Conservation (phyloP, 140 eudicot species). For the Bidens hawaiensis region DNA sequence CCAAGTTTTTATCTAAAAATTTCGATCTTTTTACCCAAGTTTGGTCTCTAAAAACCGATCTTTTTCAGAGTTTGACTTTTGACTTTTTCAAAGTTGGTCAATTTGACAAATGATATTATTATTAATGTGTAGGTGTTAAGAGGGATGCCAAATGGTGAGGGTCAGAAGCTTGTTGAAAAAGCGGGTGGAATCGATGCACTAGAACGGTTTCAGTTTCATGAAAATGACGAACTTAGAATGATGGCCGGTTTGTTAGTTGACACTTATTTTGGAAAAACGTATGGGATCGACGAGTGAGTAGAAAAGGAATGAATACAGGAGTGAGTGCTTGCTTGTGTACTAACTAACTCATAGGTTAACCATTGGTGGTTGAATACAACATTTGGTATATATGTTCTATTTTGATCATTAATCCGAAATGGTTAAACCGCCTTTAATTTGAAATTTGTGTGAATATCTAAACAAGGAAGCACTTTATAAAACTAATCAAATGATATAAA, state of each 20-base stretch:
- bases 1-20: no score
- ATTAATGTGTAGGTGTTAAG: conserved; percentile 56
- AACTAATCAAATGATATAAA: no score
- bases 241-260: conserved; percentile 83
- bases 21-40: no score
- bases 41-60: no score
- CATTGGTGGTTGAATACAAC: conserved; percentile 14
- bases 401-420: conserved; percentile 7
- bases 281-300: conserved; percentile 70
- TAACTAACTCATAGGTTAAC: conserved; percentile 24
- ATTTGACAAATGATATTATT: not conserved
- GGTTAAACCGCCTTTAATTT: not conserved
- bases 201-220: conserved; percentile 86
- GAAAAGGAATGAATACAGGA: conserved; percentile 4
- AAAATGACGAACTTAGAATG: conserved; percentile 73
- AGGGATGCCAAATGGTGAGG: conserved; percentile 94
- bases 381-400: conserved; percentile 13
- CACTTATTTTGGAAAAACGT: conserved; percentile 79
- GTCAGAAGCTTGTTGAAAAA: conserved; percentile 79
- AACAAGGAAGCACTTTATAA: not conserved
- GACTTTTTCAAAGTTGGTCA: not conserved
- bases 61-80: not conserved
- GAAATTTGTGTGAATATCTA: not conserved
- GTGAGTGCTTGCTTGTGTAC: not conserved
- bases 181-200: conserved; percentile 93